phyloP scores from a whole-genome alignment of 768 basidiomycete genomes.

The Leccinellum luteum region DNA sequence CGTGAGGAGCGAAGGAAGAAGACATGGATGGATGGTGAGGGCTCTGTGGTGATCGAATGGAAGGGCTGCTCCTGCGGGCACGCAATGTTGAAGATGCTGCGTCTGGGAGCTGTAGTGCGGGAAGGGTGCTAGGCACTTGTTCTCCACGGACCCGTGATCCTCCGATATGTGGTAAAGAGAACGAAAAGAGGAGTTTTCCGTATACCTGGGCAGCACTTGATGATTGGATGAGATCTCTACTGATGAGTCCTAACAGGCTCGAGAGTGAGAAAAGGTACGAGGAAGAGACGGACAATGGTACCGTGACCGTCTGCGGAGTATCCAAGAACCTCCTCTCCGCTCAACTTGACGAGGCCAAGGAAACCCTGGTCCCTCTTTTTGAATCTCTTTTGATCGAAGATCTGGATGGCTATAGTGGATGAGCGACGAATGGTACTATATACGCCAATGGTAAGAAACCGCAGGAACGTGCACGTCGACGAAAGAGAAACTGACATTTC shows the following conservation, averaged over 20 bases:
- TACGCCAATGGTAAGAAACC: conserved; percentile 2
- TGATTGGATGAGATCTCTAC: conserved; percentile 49
- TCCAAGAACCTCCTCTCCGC: conserved; percentile 51
- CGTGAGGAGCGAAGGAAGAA: conserved; percentile 15
- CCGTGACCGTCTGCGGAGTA: conserved; percentile 48
- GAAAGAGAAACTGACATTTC: conserved; percentile 60
- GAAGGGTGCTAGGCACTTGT: conserved; percentile 17
- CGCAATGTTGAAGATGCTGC: conserved; percentile 12
- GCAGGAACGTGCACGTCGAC: neutral
- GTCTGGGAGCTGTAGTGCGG: conserved; percentile 15
- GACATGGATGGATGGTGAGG: conserved; percentile 19
- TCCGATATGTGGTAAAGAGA: conserved; percentile 40
- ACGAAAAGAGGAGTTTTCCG: conserved; percentile 74
- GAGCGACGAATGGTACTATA: conserved; percentile 66
- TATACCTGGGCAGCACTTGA: conserved; percentile 51
- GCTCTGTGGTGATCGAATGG: conserved; percentile 22
- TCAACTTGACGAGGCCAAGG: conserved; percentile 55
- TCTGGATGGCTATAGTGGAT: conserved; percentile 77
- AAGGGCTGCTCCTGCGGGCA: conserved; percentile 22
- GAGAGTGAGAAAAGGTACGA: conserved; percentile 1
- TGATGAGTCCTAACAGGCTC: conserved; percentile 55
- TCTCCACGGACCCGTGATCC: conserved; percentile 17
- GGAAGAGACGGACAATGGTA: conserved; percentile 15
- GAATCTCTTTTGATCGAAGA: conserved; percentile 89
- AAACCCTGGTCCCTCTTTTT: conserved; percentile 84